Evolutionary conservation across 192 early-diverging fungal species (phyloP).

Genomic region (Umbelopsis ramanniana): DNA sequence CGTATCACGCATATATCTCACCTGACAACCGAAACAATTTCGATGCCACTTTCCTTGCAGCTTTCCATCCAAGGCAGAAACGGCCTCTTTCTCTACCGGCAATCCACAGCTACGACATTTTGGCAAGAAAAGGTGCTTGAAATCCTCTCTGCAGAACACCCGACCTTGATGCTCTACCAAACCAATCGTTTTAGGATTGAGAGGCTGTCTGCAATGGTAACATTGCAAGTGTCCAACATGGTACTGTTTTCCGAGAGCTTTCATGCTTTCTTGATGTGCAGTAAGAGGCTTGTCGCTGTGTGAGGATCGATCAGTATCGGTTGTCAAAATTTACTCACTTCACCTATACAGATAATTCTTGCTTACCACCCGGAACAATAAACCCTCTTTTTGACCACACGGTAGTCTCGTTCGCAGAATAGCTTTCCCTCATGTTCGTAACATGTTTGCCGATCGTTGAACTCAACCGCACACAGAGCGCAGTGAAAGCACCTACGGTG

Average conservation of each 20-base stretch:
- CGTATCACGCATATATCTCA: background rate
- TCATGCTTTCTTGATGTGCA: slow-evolving; percentile 45
- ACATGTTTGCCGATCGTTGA: slow-evolving; percentile 56
- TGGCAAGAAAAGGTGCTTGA: slow-evolving; percentile 65
- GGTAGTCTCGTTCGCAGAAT: slow-evolving; percentile 66
- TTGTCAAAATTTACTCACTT: background rate
- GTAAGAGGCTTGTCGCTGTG: slow-evolving; percentile 41
- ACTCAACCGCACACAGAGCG: slow-evolving; percentile 51
- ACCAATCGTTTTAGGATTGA: slow-evolving; percentile 47
- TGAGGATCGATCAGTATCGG: background rate
- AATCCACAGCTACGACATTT: slow-evolving; percentile 66
- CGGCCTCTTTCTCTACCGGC: slow-evolving; percentile 71
- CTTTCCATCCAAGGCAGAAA: slow-evolving; percentile 72
- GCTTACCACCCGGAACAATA: slow-evolving; percentile 61
- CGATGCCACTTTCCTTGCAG: slow-evolving; percentile 73
- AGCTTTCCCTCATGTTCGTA: slow-evolving; percentile 62
- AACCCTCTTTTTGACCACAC: slow-evolving; percentile 41
- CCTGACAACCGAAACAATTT: slow-evolving; percentile 73
- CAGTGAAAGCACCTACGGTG: slow-evolving; percentile 65
- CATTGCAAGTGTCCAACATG: slow-evolving; percentile 68
- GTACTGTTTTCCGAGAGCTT: slow-evolving; percentile 69
- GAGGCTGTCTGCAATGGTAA: slow-evolving; percentile 67
- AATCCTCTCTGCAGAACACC: slow-evolving; percentile 74
- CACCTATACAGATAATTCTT: background rate
- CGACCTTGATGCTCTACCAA: slow-evolving; percentile 56